Evolutionary conservation across 768 basidiomycete species (phyloP), one percentile per base, ranked within the genome.

Genomic region (Phaffia tasmanica): DNA sequence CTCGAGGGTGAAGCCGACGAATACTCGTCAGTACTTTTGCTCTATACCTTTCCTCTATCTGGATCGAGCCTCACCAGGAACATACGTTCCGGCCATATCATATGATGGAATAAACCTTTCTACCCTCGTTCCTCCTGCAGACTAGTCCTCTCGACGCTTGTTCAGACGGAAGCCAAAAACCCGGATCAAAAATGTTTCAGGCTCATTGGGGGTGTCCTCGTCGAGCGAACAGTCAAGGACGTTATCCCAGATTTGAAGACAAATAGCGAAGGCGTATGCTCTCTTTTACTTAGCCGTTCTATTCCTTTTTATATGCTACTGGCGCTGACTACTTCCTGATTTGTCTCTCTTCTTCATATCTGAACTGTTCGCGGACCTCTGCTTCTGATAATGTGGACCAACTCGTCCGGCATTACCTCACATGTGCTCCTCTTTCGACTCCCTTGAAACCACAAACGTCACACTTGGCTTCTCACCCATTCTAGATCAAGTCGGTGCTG

Each of bases 1-100:
- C 81, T 99, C 42, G 95, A 99, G 76, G 84, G 86, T 71, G 95
- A 99, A 73, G 84, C 89, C 23, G 95, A 99, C 69, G 95, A 99
- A 75, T 92, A 99, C 76, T 81, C 82, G 94, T 92, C 70, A 70
- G 85, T 81, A 18, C 53, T 56, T 16, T 18, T 47, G 15, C 19
- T 25, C 2, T 23, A 59, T 15, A 18, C 42, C 23, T 27, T 51
- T 47, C 48, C 8, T 27, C 9, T 23, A 11, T 46, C 48, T 15
- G 3, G 18, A 15, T 49, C n/a, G 6, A 19, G 56, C n/a, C 53
- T 6, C 50, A 48, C 3, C 14, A 23, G 15, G n/a, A n/a, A 19
- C 9, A 9, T 18, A 19, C 30, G 18, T 51, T 57, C 30, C 27
- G 54, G 21, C 15, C 27, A 14, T 19, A 21, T 21, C 54, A 30